These are phyloP conservation scores for Rhazya stricta DNA, from an alignment of 257 asterid genomes.

Conservation along the genomic window DNA sequence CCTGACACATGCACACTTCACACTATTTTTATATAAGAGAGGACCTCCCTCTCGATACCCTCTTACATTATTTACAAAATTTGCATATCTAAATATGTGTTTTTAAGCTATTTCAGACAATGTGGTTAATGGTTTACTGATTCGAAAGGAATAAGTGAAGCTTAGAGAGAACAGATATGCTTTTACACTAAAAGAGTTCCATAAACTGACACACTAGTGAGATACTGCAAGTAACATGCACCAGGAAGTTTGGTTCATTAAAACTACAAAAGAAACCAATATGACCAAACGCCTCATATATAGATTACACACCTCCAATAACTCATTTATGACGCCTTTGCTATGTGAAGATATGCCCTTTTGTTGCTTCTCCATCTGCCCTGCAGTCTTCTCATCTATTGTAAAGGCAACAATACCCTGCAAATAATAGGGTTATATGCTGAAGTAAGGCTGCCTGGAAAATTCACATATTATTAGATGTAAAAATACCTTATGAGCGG, in stretches of 20 bases:
- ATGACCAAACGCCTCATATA: conserved; percentile 7
- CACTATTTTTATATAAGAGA: no score
- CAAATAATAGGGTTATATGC: conserved; percentile 26
- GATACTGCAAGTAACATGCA: neutral
- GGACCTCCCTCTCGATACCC: no score
- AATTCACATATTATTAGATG: conserved; percentile 14
- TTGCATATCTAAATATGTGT: neutral
- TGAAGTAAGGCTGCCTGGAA: no score
- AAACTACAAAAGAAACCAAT: neutral
- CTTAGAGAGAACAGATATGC: neutral
- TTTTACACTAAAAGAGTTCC: neutral
- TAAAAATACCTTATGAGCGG: conserved; percentile 81
- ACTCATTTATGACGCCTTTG: conserved; percentile 90
- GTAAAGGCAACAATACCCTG: conserved; percentile 98
- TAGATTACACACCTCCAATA: conserved; percentile 61
- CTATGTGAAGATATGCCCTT: conserved; percentile 71
- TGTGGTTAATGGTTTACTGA: neutral
- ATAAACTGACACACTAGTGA: neutral
- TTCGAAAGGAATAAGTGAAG: neutral
- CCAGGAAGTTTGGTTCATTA: neutral
- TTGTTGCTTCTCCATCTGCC: conserved; percentile 63
- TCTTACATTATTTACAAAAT: neutral
- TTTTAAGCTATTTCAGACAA: neutral
- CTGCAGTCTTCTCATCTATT: conserved; percentile 64
- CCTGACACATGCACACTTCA: no score